A percentile compares a stretch with the other conserved stretches of the same genome.
Conservation (phyloP, 1,284 basidiomycete genomes). For the Neonothopanus nambi region DNA sequence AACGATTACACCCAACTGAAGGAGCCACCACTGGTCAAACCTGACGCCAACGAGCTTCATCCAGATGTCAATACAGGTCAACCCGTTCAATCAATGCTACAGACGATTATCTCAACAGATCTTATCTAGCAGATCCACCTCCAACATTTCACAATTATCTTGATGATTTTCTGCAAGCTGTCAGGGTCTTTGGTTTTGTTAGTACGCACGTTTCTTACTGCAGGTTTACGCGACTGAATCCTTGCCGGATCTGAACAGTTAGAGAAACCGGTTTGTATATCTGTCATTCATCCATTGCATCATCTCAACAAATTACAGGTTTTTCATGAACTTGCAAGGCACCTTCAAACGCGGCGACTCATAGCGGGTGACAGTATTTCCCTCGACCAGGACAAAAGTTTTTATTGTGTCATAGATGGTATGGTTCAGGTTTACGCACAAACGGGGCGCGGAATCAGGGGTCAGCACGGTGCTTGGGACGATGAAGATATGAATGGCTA, state of each 20-base stretch:
- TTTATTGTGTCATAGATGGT: slow-evolving; percentile 95
- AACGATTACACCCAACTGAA: slow-evolving; percentile 80
- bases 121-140: slow-evolving; percentile 50
- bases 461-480: slow-evolving; percentile 66
- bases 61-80: slow-evolving; percentile 80
- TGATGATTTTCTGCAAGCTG: slow-evolving; percentile 92
- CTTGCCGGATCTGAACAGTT: slow-evolving; percentile 38
- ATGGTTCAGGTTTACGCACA: slow-evolving; percentile 84
- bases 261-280: slow-evolving; percentile 81
- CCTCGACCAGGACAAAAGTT: slow-evolving; percentile 90
- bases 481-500: slow-evolving; percentile 90
- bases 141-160: slow-evolving; percentile 91
- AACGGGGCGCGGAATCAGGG: slow-evolving; percentile 48
- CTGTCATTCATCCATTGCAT: not conserved
- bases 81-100: slow-evolving; percentile 4
- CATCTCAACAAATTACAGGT: slow-evolving; percentile 48
- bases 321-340: slow-evolving; percentile 92
- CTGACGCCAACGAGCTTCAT: slow-evolving; percentile 79
- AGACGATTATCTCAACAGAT: not conserved
- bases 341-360: slow-evolving; percentile 87
- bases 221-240: not conserved
- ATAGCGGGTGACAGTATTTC: slow-evolving; percentile 90
- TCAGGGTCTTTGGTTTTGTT: slow-evolving; percentile 90
- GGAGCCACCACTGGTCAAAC: slow-evolving; percentile 80
- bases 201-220: slow-evolving; percentile 21